Percentiles rank a stretch among this genome's conserved stretches.
Evolutionary conservation across 169 alveolate species (phyloP).

Genomic region (Plasmodium vivax): DNA sequence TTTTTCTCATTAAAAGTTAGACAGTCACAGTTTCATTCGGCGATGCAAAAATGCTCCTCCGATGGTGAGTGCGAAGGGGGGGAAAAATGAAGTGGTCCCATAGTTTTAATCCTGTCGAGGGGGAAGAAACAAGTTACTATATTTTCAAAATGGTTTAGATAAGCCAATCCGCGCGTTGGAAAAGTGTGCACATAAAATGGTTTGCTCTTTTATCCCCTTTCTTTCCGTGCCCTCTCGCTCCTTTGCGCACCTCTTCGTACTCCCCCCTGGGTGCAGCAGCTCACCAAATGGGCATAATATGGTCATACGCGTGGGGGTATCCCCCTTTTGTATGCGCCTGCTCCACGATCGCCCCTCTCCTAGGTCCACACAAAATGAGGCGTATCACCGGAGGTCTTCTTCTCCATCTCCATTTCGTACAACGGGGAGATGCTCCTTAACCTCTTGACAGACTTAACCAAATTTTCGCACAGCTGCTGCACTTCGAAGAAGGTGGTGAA

Average conservation of each 20-base stretch:
- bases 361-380: constrained; percentile 74
- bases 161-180: not conserved
- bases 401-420: constrained; percentile 92
- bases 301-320: not conserved
- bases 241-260: not conserved
- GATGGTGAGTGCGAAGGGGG: not conserved
- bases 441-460: constrained; percentile 87
- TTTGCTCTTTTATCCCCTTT: not conserved
- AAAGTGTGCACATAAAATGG: not conserved
- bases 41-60: not conserved
- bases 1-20: not conserved
- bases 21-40: not conserved
- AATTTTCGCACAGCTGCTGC: constrained; percentile 85
- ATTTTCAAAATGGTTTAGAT: not conserved
- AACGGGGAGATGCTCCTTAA: constrained; percentile 93
- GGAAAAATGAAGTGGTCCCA: not conserved
- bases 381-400: constrained; percentile 67
- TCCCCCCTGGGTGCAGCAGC: not conserved
- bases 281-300: not conserved
- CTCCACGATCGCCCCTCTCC: not conserved
- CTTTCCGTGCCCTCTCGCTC: not conserved
- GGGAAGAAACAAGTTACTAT: not conserved
- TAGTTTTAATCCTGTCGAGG: not conserved
- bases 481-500: constrained; percentile 96
- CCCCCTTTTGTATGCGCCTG: not conserved